These are phyloP conservation scores for Pneumocystis murina DNA, from an alignment of 1,139 yeast species.

Conservation along the genomic window DNA sequence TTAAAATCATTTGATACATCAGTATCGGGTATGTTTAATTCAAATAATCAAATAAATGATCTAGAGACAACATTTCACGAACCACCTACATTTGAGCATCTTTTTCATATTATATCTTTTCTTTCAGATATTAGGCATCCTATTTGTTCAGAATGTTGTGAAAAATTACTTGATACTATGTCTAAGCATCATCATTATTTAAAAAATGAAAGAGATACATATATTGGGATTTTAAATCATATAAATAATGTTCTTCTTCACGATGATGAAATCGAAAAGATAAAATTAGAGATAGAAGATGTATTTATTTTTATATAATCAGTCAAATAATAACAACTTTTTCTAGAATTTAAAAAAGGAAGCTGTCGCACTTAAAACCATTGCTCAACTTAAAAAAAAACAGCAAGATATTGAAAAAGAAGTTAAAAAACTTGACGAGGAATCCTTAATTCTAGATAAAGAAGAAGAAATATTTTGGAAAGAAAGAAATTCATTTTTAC, in stretches of 20 bases:
- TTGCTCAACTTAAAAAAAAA: slow-evolving; percentile 24
- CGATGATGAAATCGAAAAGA: slow-evolving; percentile 30
- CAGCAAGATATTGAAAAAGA: slow-evolving; percentile 19
- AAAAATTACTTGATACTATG: slow-evolving; percentile 47
- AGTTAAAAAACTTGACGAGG: slow-evolving; percentile 24
- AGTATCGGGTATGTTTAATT: not conserved
- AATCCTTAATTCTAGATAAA: slow-evolving; percentile 22
- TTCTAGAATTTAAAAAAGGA: slow-evolving; percentile 18
- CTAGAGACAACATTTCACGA: slow-evolving; percentile 27
- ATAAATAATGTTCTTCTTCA: slow-evolving; percentile 42
- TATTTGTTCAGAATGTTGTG: slow-evolving; percentile 75
- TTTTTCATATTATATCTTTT: slow-evolving; percentile 50
- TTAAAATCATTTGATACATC: not conserved
- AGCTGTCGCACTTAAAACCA: slow-evolving; percentile 22
- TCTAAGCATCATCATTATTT: slow-evolving; percentile 58
- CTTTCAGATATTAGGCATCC: slow-evolving; percentile 79
- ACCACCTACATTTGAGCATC: slow-evolving; percentile 37
- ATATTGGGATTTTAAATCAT: slow-evolving; percentile 54
- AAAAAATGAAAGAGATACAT: slow-evolving; percentile 64
- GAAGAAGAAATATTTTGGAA: slow-evolving; percentile 17
- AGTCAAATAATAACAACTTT: not conserved
- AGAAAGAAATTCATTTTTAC: slow-evolving; percentile 13
- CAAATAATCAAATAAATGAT: slow-evolving; percentile 5
- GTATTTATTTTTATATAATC: not conserved
- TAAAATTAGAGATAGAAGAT: slow-evolving; percentile 29